These are phyloP conservation scores for Stagonosporopsis cucurbitacearum DNA, from an alignment of 2,329 filamentous ascomycete genomes.

Conservation along the genomic window DNA sequence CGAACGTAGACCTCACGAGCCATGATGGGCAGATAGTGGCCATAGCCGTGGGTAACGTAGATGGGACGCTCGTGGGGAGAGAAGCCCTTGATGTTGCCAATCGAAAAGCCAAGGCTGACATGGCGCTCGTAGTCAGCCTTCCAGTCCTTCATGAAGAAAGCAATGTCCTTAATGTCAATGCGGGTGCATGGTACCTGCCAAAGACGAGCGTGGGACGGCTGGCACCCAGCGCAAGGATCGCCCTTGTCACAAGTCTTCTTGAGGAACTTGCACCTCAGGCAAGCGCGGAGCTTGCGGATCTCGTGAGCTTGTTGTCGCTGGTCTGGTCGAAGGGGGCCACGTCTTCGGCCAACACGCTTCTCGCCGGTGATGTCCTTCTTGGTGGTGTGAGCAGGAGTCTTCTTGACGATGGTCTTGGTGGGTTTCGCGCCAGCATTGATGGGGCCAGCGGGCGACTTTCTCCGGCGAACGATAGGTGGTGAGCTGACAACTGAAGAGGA, in stretches of 20 bases:
- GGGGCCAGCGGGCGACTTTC: conserved; percentile 64
- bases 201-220: conserved; percentile 90
- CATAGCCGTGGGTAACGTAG: conserved; percentile 96
- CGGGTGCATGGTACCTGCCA: conserved; percentile 98
- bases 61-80: conserved; percentile 68
- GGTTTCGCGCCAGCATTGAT: conserved; percentile 65
- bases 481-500: conserved; percentile 60
- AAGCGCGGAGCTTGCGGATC: conserved; percentile 92
- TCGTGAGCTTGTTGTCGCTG: conserved; percentile 96
- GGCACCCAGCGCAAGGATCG: conserved; percentile 92
- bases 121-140: conserved; percentile 96
- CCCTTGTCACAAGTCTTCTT: conserved; percentile 99
- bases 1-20: conserved; percentile 92
- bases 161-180: conserved; percentile 98
- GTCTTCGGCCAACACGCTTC: conserved; percentile 91
- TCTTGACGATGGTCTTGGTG: conserved; percentile 81
- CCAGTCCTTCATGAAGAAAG: conserved; percentile 99
- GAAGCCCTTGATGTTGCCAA: conserved; percentile 93
- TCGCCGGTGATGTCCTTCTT: conserved; percentile 80
- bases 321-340: conserved; percentile 87
- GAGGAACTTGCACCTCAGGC: conserved; percentile 94
- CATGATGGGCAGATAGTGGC: conserved; percentile 89
- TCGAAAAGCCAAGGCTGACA: conserved; percentile 82
- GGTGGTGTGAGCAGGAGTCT: conserved; percentile 69
- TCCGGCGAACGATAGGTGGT: conserved; percentile 69